Percentiles rank a stretch among this genome's conserved stretches.
Evolutionary conservation across 2,329 filamentous ascomycete species (phyloP).

Genomic region (Leptographium wingfieldii): DNA sequence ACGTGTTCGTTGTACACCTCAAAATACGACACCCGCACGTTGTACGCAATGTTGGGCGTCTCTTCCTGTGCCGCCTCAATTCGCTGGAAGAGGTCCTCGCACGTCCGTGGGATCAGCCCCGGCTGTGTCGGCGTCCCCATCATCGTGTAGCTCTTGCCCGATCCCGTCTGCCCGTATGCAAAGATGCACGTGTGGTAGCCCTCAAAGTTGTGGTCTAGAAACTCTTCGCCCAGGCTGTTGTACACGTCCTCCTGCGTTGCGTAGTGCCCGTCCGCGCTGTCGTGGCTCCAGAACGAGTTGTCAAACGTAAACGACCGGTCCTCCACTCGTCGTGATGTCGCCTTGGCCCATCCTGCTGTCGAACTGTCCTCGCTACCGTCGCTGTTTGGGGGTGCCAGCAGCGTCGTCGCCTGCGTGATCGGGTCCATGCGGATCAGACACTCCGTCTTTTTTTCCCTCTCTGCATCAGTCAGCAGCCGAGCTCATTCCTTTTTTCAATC

Average conservation of each 20-base stretch:
- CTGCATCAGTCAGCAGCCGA: constrained; percentile 32
- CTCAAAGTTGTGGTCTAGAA: constrained; percentile 95
- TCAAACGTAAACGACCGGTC: constrained; percentile 70
- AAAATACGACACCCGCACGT: constrained; percentile 94
- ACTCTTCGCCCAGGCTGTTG: constrained; percentile 72
- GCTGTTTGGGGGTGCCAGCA: constrained; percentile 46
- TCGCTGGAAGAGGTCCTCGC: constrained; percentile 90
- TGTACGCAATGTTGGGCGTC: constrained; percentile 56
- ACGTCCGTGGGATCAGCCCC: constrained; percentile 93
- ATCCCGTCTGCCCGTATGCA: constrained; percentile 95
- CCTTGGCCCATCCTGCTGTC: constrained; percentile 17
- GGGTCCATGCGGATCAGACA: constrained; percentile 92
- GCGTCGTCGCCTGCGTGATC: constrained; percentile 67
- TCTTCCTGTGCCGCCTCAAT: constrained; percentile 62
- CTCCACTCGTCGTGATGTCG: constrained; percentile 9
- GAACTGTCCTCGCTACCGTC: constrained; percentile 13
- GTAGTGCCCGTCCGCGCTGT: constrained; percentile 67
- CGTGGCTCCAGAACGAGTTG: constrained; percentile 96
- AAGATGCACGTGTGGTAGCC: constrained; percentile 99
- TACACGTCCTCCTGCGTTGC: constrained; percentile 86
- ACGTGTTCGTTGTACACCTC: constrained; percentile 99
- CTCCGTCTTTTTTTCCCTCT: constrained; percentile 65
- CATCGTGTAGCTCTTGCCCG: constrained; percentile 98
- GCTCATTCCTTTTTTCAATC: not conserved
- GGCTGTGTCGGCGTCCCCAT: constrained; percentile 97